These are phyloP conservation scores for Bryoerythrophyllum caledonicum DNA, from an alignment of 225 moss, liverwort and hornwort genomes.

Conservation along the genomic window DNA sequence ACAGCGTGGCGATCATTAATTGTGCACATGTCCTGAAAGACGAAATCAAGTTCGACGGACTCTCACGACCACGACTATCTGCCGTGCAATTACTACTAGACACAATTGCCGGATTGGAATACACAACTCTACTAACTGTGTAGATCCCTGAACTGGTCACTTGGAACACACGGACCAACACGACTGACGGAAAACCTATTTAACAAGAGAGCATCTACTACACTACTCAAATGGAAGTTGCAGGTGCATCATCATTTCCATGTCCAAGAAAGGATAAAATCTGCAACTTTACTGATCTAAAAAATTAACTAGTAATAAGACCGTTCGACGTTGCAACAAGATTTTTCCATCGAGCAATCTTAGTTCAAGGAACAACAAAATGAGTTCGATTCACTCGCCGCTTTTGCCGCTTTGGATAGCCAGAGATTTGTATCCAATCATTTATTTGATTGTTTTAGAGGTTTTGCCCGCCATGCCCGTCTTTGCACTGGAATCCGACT, in stretches of 20 bases:
- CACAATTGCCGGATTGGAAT: too few relatives aligned
- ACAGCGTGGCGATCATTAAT: too few relatives aligned
- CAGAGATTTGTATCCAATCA: conserved; percentile 86
- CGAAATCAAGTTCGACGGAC: too few relatives aligned
- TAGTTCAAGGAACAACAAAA: neutral
- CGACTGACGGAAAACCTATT: too few relatives aligned
- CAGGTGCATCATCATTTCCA: neutral
- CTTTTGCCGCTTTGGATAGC: conserved; percentile 47
- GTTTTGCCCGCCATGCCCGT: conserved; percentile 88
- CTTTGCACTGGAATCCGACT: conserved; percentile 80
- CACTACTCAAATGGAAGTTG: neutral
- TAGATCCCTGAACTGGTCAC: too few relatives aligned
- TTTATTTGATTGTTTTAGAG: conserved; percentile 93
- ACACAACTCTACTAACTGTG: too few relatives aligned
- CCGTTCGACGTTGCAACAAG: neutral
- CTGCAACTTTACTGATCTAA: conserved; percentile 10
- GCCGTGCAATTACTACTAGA: too few relatives aligned
- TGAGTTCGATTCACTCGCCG: conserved; percentile 32
- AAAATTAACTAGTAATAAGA: conserved; percentile 4
- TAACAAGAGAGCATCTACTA: neutral
- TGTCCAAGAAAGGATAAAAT: conserved; percentile 7
- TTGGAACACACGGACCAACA: too few relatives aligned
- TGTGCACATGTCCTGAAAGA: too few relatives aligned
- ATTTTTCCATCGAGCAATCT: neutral
- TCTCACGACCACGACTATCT: too few relatives aligned